Conservation (phyloP, 345 rosid species). For the Atalantia buxifolia region DNA sequence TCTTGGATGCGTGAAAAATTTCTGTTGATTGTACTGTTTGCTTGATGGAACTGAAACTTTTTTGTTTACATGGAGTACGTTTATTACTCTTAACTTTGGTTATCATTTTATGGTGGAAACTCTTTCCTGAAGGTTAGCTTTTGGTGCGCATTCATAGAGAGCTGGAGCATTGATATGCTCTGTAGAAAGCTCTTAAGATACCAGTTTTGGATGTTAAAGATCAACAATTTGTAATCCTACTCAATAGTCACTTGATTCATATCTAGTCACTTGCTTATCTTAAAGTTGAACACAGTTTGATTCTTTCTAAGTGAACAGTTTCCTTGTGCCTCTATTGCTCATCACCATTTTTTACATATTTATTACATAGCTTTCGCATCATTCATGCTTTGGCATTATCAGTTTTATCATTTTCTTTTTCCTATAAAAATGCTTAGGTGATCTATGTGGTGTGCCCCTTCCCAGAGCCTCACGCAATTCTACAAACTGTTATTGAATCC, state of each 20-base stretch:
- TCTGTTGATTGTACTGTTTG: neutral
- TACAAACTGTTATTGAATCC: conserved; percentile 81
- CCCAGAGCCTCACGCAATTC: conserved; percentile 91
- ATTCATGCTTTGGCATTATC: conserved; percentile 8
- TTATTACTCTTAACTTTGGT: too few relatives aligned
- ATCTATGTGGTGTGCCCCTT: conserved; percentile 98
- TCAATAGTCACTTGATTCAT: neutral
- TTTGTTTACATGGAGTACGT: neutral
- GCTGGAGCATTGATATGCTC: too few relatives aligned
- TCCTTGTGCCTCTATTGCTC: neutral
- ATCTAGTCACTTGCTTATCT: neutral
- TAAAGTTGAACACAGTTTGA: neutral
- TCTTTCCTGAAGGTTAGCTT: neutral
- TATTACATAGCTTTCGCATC: neutral
- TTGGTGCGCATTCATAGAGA: too few relatives aligned
- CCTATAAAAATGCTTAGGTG: conserved; percentile 44
- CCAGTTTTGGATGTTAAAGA: neutral
- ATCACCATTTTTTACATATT: neutral
- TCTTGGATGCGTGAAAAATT: neutral
- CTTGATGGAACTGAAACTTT: neutral
- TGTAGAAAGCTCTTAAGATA: too few relatives aligned
- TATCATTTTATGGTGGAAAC: neutral
- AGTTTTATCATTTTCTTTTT: conserved; percentile 8
- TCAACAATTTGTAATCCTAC: neutral
- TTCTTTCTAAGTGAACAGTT: neutral